These are phyloP conservation scores for Aspergillus latus DNA, from an alignment of 2,329 filamentous ascomycete genomes.

Conservation along the genomic window DNA sequence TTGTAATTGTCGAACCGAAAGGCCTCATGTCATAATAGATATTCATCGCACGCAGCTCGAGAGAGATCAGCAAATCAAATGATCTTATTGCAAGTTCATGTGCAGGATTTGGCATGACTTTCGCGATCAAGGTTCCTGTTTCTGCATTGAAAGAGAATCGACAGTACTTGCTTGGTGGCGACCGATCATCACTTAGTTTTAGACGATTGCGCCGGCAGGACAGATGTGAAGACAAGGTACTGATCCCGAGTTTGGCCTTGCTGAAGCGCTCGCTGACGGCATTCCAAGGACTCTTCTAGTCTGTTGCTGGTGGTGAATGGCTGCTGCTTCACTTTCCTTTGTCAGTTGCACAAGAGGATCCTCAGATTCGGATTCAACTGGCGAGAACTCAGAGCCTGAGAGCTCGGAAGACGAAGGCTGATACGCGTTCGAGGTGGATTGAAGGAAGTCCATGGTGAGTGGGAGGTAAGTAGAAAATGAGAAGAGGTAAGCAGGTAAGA, in stretches of 20 bases:
- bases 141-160: constrained; percentile 19
- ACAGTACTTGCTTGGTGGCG: constrained; percentile 21
- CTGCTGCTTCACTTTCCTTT: constrained; percentile 14
- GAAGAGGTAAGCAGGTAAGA: constrained; percentile 5
- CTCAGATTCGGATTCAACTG: constrained; percentile 16
- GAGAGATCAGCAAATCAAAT: constrained; percentile 17
- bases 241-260: constrained; percentile 21
- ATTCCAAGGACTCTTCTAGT: constrained; percentile 17
- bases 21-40: constrained; percentile 14
- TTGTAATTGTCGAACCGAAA: constrained; percentile 20
- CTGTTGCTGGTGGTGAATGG: constrained; percentile 18
- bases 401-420: constrained; percentile 13
- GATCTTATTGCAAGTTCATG: constrained; percentile 18
- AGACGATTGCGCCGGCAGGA: constrained; percentile 15
- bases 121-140: constrained; percentile 20
- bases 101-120: constrained; percentile 18
- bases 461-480: constrained; percentile 13
- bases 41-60: constrained; percentile 17
- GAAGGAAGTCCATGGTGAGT: constrained; percentile 15
- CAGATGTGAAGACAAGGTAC: constrained; percentile 21
- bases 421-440: neutral
- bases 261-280: constrained; percentile 16
- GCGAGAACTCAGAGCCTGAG: constrained; percentile 13
- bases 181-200: constrained; percentile 22
- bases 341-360: constrained; percentile 18